These are phyloP conservation scores for Naematelia encephala DNA, from an alignment of 768 basidiomycete species.

Conservation along the genomic window DNA sequence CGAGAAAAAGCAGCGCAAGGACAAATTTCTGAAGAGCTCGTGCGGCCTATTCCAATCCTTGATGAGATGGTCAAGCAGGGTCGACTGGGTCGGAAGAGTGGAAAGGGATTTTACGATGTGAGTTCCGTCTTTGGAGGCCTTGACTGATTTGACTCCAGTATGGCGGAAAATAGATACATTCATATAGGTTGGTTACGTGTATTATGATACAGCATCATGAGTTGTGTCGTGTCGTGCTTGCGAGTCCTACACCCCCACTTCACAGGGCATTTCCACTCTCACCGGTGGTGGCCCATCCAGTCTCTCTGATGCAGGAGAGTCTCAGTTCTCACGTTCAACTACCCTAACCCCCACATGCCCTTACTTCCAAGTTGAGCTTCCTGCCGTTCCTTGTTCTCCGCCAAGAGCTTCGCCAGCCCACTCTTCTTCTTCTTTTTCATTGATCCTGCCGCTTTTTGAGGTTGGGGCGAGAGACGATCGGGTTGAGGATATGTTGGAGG, in stretches of 20 bases:
- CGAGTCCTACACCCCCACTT: neutral
- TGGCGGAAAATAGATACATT: neutral
- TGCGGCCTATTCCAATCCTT: slow-evolving; percentile 48
- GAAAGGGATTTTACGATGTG: slow-evolving; percentile 53
- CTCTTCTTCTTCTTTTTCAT: slow-evolving; percentile 32
- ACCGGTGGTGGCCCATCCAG: neutral
- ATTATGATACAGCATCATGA: slow-evolving; percentile 10
- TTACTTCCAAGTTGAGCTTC: slow-evolving; percentile 2
- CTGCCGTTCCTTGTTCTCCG: slow-evolving; percentile 36
- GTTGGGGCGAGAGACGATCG: slow-evolving; percentile 6
- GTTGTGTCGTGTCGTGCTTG: neutral
- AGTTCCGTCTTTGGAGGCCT: slow-evolving; percentile 5
- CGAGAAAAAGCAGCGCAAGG: slow-evolving; percentile 49
- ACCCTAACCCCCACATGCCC: slow-evolving; percentile 34
- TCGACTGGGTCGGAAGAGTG: slow-evolving; percentile 53
- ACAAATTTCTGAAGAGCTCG: slow-evolving; percentile 45
- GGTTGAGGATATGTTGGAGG: slow-evolving; percentile 34
- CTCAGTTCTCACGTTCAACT: neutral
- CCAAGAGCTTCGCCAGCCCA: slow-evolving; percentile 41
- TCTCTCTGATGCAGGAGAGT: neutral
- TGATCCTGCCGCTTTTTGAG: neutral
- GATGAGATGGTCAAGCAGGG: slow-evolving; percentile 52
- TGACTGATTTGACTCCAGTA: neutral
- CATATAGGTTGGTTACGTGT: neutral
- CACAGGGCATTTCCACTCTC: neutral